Base-by-base conservation (phyloP, 257 asterid genomes). In the Penstemon eatonii region DNA sequence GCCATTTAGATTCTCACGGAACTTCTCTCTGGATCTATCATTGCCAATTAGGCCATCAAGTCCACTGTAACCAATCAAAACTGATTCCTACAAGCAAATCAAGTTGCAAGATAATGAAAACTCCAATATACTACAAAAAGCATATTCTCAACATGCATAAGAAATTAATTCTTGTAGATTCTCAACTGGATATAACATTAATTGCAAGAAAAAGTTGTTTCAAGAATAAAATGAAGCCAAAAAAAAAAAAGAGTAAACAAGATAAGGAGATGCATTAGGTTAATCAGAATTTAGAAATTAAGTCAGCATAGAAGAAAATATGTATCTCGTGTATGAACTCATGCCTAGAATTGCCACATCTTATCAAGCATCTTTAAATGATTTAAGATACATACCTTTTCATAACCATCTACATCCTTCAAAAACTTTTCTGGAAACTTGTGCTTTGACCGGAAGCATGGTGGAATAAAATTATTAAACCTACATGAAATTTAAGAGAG, bases 381-480 rank as follows among this genome's bases (percentile, higher is more conserved):
- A 45, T 65, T 73, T 56, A 44, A 51, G 69, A 64, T 62, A 44
- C 66, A 57, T 63, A 74, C 84, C 70, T 75, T 83, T 56, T 82
- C 84, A 75, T 67, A 78, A 41, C 75, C 89, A 79, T 81, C 78
- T 42, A 89, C 77, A 71, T 79, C 89, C 81, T 73, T 79, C 87
- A 87, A 75, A 66, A 81, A 75, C 67, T 80, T 86, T 53, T 77
- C 91, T 7, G 95, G 54, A 56, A 85, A 68, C 68, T 80, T 82
- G 78, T 90, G 97, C 86, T 86, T 92, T 6, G 89, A 80, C 18
- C 93, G 90, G 64, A 73, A 76, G 80, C 78, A 75, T 42, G 82
- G 86, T 54, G 81, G 80, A 60, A 80, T 71, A 73, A 78, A 69
- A 78, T 65, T 67, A 63, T 66, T 79, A 62, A 72, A 82, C 89